phyloP scores from a whole-genome alignment of 2,329 filamentous ascomycete species.

The Dendrostoma leiphaemia region DNA sequence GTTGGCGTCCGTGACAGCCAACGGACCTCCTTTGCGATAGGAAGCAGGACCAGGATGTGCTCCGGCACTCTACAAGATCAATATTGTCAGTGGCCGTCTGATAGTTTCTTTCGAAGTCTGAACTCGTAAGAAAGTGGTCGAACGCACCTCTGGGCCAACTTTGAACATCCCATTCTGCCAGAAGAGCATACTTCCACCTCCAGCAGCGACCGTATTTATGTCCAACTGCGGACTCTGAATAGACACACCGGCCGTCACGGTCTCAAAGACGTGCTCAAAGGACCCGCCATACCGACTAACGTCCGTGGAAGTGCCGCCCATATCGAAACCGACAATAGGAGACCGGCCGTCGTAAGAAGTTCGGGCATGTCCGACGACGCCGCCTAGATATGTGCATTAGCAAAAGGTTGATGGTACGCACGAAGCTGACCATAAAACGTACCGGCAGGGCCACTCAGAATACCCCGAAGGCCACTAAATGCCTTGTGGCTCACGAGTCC shows the following conservation, averaged over 20 bases:
- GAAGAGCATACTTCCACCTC: conserved; percentile 75
- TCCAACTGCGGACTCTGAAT: conserved; percentile 85
- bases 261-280: conserved; percentile 17
- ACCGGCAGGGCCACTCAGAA: conserved; percentile 64
- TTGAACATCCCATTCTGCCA: conserved; percentile 83
- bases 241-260: conserved; percentile 71
- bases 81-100: not conserved
- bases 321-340: conserved; percentile 13
- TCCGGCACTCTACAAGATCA: conserved; percentile 47
- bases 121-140: not conserved
- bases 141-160: conserved; percentile 70
- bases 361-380: conserved; percentile 71
- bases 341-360: conserved; percentile 66
- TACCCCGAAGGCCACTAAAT: conserved; percentile 45
- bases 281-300: conserved; percentile 47
- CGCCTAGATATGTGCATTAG: conserved; percentile 39
- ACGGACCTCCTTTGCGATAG: conserved; percentile 78
- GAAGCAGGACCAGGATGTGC: conserved; percentile 83
- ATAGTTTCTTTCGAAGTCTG: not conserved
- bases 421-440: not conserved
- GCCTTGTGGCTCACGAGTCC: conserved; percentile 22
- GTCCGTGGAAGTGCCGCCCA: conserved; percentile 20
- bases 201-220: conserved; percentile 86
- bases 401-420: not conserved
- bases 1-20: conserved; percentile 85